Evolutionary conservation across 768 basidiomycete genomes (phyloP), one percentile per base, ranked within the genome.

Genomic region (Scleroderma bovista): DNA sequence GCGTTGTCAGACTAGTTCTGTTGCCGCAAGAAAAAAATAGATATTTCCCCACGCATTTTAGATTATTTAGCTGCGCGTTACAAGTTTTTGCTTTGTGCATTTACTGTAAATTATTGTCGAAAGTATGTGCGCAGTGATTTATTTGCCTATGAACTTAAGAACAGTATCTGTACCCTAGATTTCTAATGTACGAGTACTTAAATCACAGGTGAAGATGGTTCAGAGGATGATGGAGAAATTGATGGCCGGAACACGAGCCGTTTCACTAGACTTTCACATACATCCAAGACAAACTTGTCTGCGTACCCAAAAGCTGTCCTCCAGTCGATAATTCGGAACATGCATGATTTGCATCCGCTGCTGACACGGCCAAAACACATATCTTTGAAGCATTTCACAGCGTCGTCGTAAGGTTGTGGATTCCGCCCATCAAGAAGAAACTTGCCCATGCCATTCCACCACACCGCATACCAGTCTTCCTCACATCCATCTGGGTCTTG

Each of bases 231-330:
- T 29, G 38, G 31, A 15, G 36, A 60, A 90, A 50, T 72, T 66
- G 51, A 84, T 66, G 38, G 68, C 63, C 46, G 91, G 71, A 38
- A 81, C 4, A 36, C 17, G 13, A 36, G 13, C 34, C 13, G 34
- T 13, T n/a, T n/a, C 1, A 29, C 41, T 12, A 51, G 44, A 5
- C 15, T 12, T 36, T 34, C 1, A 40, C 44, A 46, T 37, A 36
- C 26, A 17, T 51, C 45, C 1, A 13, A 13, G 9, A 55, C 33
- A 13, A 51, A 51, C 11, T 15, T 24, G 2, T 55, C 32, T 9
- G 43, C 39, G 16, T 41, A 39, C 1, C 34, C 24, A 24, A 55
- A 51, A 22, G 42, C 47, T 7, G 12, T 16, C 15, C 52, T 45
- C 6, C 12, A 1, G 20, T 42, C 37, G 3, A 53, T 22, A 3